Evolutionary conservation across 495 filamentous ascomycete genomes (phyloP), one percentile per base, ranked within the genome.

Genomic region (Penicillium fimorum): DNA sequence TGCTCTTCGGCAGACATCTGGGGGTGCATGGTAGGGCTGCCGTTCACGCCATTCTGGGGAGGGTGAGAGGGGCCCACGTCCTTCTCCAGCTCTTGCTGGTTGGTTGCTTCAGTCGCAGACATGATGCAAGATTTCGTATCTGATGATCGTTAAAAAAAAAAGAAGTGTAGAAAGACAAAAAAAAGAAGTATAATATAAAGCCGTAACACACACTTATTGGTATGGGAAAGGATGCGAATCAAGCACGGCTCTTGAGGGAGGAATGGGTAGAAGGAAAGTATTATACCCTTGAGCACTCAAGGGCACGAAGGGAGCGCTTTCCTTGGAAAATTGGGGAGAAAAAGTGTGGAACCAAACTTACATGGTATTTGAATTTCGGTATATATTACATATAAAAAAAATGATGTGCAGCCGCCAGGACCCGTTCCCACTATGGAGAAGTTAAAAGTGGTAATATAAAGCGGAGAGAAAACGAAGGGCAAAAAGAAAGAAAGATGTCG

Each of bases 1-100:
- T 77, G 74, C 62, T 80, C 76, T 52, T 81, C 75, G 38, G 72
- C 67, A 38, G 76, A 68, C 75, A 81, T 72, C 43, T 76, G 66
- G 17, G 64, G 67, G 3, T 59, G 45, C 10, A 69, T 47, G 33
- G 67, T 44, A 25, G 54, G 47, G 30, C 56, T 58, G 25, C 40
- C 50, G 20, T 8, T 7, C 2, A 15, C 30, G 11, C 64, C 65
- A 56, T 63, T 51, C 8, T 59, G 44, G 58, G 55, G 22, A 27
- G 43, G 58, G 35, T 15, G 35, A n/a, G 35, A 12, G 11, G 52
- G 56, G 47, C 55, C 61, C 47, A 71, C 40, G 50, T 77, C 73
- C 73, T 77, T 77, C 58, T 76, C 73, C 27, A 74, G 47, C 15
- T 42, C 56, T 41, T 49, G 41, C 53, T 65, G 56, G 44, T 63